Base-by-base conservation (phyloP, 1,139 yeast genomes). In the Yamadazyma pseudoaaseri region DNA sequence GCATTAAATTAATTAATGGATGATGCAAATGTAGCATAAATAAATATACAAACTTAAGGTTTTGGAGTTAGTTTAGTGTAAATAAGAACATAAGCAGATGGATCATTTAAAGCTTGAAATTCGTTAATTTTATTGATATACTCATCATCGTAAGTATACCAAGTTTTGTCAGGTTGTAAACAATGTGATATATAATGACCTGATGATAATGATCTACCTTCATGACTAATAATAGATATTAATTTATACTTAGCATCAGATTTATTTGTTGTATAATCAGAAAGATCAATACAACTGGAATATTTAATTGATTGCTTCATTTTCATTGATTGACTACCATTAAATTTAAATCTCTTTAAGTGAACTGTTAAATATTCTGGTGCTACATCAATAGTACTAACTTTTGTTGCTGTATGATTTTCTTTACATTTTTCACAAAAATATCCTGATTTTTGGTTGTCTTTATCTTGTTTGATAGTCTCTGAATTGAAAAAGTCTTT, bases 141-240 rank as follows among this genome's bases (percentile, higher is more conserved):
- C 51, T 92, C 97, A 54, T 92, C 99, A 56, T 92, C 97, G 56
- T 90, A 92, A 8, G 90, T 83, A 21, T 87, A 81, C 98, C 98
- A 92, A 1, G 82, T 61, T 2, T 87, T 87, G 56, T 86, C 92
- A 1, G 97, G 96, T 56, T 90, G 96, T 43, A 85, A 76, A 53
- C 96, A 86, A 55, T 86, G 89, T 1, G 96, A 84, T 42, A 89
- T 77, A 53, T 92, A 92, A 59, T 92, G 99, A 5, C 99, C 99
- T 6, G 94, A 81, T 30, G 90, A 81, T 10, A 90, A 80, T 1
- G 96, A 85, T 42, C 97, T 73, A 26, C 98, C 98, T 52, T 87
- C 96, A 55, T 92, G 99, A 12, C 89, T 90, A 41, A 90, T 85
- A 14, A 90, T 96, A 13, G 92, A 79, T n/a, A 78, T 71, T 42